phyloP scores from a whole-genome alignment of 371 early-diverging fungal species.

The Saksenaea oblongispora region DNA sequence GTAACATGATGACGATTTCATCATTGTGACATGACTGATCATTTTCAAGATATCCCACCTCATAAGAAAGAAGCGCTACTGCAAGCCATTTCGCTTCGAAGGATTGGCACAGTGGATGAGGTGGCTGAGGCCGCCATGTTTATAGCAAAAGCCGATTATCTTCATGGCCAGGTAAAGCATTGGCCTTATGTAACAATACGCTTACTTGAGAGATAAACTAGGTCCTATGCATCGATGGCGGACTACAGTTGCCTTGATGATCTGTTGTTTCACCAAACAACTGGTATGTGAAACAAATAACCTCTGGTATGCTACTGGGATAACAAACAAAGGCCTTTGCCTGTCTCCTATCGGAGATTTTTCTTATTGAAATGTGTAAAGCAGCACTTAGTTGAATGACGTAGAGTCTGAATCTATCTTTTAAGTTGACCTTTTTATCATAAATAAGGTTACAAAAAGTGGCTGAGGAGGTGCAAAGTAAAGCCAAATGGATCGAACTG shows the following conservation, averaged over 20 bases:
- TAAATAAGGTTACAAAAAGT: too few species aligned
- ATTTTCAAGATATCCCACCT: conserved; percentile 6
- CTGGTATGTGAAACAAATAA: too few species aligned
- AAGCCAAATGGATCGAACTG: too few species aligned
- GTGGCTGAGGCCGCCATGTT: conserved; percentile 70
- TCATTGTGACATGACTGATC: background rate
- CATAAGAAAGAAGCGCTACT: conserved; percentile 39
- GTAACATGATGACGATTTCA: conserved; percentile 21
- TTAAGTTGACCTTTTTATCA: too few species aligned
- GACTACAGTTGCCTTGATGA: background rate
- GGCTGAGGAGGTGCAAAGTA: too few species aligned
- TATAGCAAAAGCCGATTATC: conserved; percentile 64
- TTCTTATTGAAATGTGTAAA: too few species aligned
- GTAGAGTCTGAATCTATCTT: too few species aligned
- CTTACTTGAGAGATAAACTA: background rate
- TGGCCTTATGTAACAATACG: background rate
- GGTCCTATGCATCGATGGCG: background rate
- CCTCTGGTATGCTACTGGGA: too few species aligned
- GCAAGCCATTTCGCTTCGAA: conserved; percentile 53
- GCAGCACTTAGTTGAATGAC: too few species aligned
- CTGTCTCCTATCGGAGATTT: too few species aligned
- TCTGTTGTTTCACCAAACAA: too few species aligned
- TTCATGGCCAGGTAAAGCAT: conserved; percentile 70
- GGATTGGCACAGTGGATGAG: conserved; percentile 65
- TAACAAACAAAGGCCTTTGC: too few species aligned